A percentile compares a stretch with the other conserved stretches of the same genome.
Evolutionary conservation across 306 rosid species (phyloP).

Genomic region (Rosa persica): DNA sequence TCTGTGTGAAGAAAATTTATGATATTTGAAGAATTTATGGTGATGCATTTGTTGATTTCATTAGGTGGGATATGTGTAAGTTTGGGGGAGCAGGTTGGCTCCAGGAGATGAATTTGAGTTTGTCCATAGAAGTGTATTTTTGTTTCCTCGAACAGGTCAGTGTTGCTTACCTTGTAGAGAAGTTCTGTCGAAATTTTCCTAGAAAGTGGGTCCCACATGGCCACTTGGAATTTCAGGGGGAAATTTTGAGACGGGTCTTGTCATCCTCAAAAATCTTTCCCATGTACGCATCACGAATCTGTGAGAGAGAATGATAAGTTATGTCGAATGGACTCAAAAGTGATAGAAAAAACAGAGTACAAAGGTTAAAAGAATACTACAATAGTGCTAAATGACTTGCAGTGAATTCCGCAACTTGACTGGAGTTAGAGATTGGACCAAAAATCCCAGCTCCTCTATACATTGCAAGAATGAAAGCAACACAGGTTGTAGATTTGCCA

Average conservation of each 20-base stretch:
- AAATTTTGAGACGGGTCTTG: conserved; percentile 68
- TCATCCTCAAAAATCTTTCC: conserved; percentile 78
- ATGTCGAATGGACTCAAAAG: conserved; percentile 1
- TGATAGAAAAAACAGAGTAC: neutral
- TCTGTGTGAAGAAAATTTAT: too few relatives aligned
- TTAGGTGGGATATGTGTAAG: too few relatives aligned
- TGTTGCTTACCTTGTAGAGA: too few relatives aligned
- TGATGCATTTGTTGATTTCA: too few relatives aligned
- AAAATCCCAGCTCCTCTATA: conserved; percentile 90
- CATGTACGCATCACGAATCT: conserved; percentile 96
- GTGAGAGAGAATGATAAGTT: conserved; percentile 10
- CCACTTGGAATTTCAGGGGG: too few relatives aligned
- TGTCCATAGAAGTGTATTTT: too few relatives aligned
- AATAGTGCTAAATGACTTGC: conserved; percentile 39
- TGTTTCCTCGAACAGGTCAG: too few relatives aligned
- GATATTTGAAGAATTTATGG: too few relatives aligned
- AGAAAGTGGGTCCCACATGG: too few relatives aligned
- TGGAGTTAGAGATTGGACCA: conserved; percentile 62
- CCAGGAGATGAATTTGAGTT: too few relatives aligned
- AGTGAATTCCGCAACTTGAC: conserved; percentile 95
- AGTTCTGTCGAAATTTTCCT: too few relatives aligned
- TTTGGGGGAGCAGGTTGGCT: too few relatives aligned
- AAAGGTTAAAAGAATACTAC: neutral
- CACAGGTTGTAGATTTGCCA: conserved; percentile 95
- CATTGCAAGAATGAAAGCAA: conserved; percentile 89